These are phyloP conservation scores for Colletotrichum somersetense DNA, from an alignment of 2,329 filamentous ascomycete species.

Conservation along the genomic window DNA sequence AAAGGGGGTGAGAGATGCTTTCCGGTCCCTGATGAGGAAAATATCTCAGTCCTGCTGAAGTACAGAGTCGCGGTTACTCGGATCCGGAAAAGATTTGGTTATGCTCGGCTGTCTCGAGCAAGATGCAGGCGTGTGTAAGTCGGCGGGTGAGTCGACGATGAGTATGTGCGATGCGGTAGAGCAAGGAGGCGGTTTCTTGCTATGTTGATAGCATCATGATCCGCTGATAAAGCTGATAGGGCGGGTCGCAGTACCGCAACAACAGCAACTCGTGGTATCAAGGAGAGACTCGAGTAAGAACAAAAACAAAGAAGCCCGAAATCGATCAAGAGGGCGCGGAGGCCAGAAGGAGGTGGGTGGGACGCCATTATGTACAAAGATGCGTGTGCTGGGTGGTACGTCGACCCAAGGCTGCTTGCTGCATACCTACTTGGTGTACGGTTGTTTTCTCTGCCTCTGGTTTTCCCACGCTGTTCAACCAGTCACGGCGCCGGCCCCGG, in stretches of 20 bases:
- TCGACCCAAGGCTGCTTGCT: slow-evolving; percentile 14
- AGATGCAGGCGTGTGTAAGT: slow-evolving; percentile 24
- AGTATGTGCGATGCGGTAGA: slow-evolving; percentile 9
- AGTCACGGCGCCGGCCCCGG: slow-evolving; percentile 29
- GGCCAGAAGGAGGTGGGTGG: slow-evolving; percentile 34
- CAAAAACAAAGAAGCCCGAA: slow-evolving; percentile 31
- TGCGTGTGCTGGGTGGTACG: slow-evolving; percentile 19
- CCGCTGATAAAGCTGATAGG: slow-evolving; percentile 11
- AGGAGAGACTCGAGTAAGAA: slow-evolving; percentile 40
- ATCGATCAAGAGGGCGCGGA: slow-evolving; percentile 23
- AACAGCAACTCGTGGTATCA: slow-evolving; percentile 39
- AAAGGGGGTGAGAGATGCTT: slow-evolving; percentile 4
- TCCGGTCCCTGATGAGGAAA: slow-evolving; percentile 1
- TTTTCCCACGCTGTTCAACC: slow-evolving; percentile 24
- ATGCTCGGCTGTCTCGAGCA: not conserved
- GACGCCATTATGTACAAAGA: slow-evolving; percentile 40
- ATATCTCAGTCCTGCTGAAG: slow-evolving; percentile 37
- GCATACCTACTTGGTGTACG: slow-evolving; percentile 10
- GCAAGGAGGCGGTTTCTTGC: slow-evolving; percentile 13
- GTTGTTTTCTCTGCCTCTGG: slow-evolving; percentile 30
- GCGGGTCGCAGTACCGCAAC: slow-evolving; percentile 15
- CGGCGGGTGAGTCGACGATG: slow-evolving; percentile 20
- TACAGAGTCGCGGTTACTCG: slow-evolving; percentile 12
- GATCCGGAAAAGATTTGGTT: not conserved
- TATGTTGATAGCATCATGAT: slow-evolving; percentile 38